Evolutionary conservation across 1,284 basidiomycete species (phyloP).

Genomic region (Cryptococcus sp.): DNA sequence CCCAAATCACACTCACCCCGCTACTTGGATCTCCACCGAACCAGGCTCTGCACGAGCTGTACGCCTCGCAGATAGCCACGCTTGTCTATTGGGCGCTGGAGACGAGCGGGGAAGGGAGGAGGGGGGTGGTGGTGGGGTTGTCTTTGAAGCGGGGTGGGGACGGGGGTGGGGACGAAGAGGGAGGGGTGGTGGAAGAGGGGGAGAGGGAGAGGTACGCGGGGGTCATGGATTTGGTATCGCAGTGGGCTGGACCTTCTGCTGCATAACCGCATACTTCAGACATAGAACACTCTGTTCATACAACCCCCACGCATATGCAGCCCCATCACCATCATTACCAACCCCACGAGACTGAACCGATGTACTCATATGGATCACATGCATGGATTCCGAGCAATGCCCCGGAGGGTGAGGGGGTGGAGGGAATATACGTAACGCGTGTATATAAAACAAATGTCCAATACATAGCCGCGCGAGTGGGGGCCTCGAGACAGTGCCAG

Average conservation of each 20-base stretch:
- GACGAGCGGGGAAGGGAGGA: conserved; percentile 39
- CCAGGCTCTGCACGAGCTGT: conserved; percentile 72
- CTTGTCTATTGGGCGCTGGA: conserved; percentile 65
- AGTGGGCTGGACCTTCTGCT: conserved; percentile 42
- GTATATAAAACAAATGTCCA: conserved; percentile 1
- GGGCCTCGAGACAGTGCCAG: background rate
- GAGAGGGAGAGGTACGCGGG: conserved; percentile 63
- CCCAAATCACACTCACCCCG: conserved; percentile 68
- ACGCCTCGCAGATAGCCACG: conserved; percentile 79
- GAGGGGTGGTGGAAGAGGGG: conserved; percentile 14
- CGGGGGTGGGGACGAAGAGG: conserved; percentile 43
- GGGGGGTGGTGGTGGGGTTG: conserved; percentile 44
- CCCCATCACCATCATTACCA: no score
- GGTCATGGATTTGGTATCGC: conserved; percentile 64
- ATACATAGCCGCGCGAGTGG: conserved; percentile 1
- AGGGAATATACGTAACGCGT: background rate
- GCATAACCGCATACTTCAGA: no score
- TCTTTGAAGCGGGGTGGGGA: conserved; percentile 52
- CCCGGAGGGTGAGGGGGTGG: background rate
- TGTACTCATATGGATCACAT: background rate
- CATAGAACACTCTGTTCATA: no score
- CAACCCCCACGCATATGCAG: no score
- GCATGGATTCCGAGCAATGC: background rate
- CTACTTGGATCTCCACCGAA: conserved; percentile 65
- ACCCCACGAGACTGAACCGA: no score